phyloP scores from a whole-genome alignment of 2,329 filamentous ascomycete species.

The Dothiorella sarmentorum region DNA sequence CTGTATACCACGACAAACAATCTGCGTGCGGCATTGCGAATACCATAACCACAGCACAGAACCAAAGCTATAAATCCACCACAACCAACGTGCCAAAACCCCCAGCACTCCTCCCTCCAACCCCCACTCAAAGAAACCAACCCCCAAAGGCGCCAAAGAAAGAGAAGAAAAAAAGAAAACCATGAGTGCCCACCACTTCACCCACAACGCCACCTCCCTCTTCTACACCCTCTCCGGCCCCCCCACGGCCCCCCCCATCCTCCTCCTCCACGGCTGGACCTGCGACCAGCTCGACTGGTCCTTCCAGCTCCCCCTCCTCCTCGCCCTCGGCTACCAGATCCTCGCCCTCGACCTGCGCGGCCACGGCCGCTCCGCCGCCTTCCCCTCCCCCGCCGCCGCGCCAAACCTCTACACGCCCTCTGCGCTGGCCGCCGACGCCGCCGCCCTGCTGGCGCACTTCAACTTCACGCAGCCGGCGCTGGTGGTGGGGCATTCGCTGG shows the following conservation, averaged over 20 bases:
- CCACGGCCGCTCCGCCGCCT: conserved; percentile 21
- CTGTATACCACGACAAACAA: no score
- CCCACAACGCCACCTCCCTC: conserved; percentile 16
- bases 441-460: not conserved
- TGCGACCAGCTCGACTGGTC: conserved; percentile 24
- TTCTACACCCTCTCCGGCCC: conserved; percentile 24
- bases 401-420: no score
- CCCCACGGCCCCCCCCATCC: conserved; percentile 19
- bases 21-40: no score
- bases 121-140: no score
- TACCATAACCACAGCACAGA: no score
- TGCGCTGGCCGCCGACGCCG: not conserved
- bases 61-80: no score
- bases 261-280: conserved; percentile 25
- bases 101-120: no score
- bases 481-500: not conserved
- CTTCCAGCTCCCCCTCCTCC: conserved; percentile 23
- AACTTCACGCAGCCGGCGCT: not conserved
- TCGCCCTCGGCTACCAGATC: conserved; percentile 20
- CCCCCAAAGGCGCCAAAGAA: no score
- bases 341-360: conserved; percentile 23
- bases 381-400: not conserved
- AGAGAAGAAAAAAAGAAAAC: no score
- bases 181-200: no score
- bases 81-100: no score